Base-by-base conservation (phyloP, 2,329 filamentous ascomycete species). In the Claviceps sp. region DNA sequence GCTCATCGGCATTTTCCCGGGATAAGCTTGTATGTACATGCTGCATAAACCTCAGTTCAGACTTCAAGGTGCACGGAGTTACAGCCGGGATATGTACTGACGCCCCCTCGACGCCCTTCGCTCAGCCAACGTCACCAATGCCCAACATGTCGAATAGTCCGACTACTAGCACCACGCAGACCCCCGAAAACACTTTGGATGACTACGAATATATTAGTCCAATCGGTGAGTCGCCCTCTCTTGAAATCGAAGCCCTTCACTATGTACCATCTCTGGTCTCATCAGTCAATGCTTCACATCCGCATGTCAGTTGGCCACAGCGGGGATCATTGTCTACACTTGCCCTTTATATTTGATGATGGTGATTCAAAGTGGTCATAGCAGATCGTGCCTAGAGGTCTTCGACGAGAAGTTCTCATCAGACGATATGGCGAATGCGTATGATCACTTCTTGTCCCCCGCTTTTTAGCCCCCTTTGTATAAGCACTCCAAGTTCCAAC, bases 201-300 rank as follows among this genome's bases (percentile, higher is more conserved):
- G 61, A 62, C 57, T 61, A 62, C 53, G 63, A 68, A 56, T 76
- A 72, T 66, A 70, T 79, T 58, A 70, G 68, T 60, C 77, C 76
- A 65, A 76, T 79, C 67, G 77, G 77, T 79, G 67, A 74, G 76
- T 68, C 43, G 37, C 38, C 20, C n/a, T 47, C 43, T 30, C 36
- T 22, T 26, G 13, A 7, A 16, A 34, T 47, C 18, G 18, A 30
- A 30, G 8, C 48, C 38, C 47, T 36, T 49, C 38, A 24, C 42
- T n/a, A 18, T 11, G 41, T 37, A 59, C 63, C 70, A 70, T 70
- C 30, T 34, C 30, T 34, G 9, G 30, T 9, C 30, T 34, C 30
- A 34, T 34, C 30, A 34, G 9, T 9, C 30, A 34, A 75, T 76
- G 71, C 70, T 60, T 55, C 63, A 63, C 69, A 65, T 59, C 57